Conservation (phyloP, 805 yeast genomes). For the Wickerhamomyces alni region DNA sequence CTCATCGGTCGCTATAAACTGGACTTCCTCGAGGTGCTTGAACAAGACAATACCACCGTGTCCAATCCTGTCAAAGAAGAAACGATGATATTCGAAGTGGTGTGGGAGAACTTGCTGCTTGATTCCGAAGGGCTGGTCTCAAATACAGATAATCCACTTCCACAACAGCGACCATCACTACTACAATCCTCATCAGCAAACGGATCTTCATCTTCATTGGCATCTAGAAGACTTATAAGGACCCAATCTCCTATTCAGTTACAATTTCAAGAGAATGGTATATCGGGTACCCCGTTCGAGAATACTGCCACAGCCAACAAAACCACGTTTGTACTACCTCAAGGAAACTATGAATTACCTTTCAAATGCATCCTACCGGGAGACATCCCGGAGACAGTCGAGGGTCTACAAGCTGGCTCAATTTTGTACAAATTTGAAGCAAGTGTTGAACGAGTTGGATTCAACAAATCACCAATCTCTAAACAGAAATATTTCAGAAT, state of each 20-base stretch:
- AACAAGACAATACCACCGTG: slow-evolving; percentile 30
- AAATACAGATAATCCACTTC: slow-evolving; percentile 6
- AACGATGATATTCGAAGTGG: slow-evolving; percentile 58
- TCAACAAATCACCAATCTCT: slow-evolving; percentile 43
- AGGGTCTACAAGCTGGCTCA: slow-evolving; percentile 78
- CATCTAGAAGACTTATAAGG: slow-evolving; percentile 13
- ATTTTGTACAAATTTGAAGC: slow-evolving; percentile 70
- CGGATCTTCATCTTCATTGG: slow-evolving; percentile 1
- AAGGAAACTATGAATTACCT: slow-evolving; percentile 84
- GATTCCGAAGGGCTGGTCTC: slow-evolving; percentile 25
- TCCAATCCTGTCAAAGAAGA: slow-evolving; percentile 43
- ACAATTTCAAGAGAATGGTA: slow-evolving; percentile 23
- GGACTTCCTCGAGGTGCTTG: slow-evolving; percentile 45
- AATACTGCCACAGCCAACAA: slow-evolving; percentile 18
- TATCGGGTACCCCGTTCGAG: slow-evolving; percentile 28
- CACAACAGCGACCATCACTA: slow-evolving; percentile 4
- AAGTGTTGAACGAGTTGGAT: slow-evolving; percentile 58
- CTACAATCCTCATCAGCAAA: slow-evolving; percentile 1
- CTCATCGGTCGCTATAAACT: slow-evolving; percentile 58
- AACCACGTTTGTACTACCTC: slow-evolving; percentile 36
- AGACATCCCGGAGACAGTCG: slow-evolving; percentile 72
- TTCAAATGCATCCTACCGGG: slow-evolving; percentile 81
- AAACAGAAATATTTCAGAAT: slow-evolving; percentile 61
- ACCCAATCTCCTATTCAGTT: slow-evolving; percentile 20
- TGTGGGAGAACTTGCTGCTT: slow-evolving; percentile 56